phyloP scores from a whole-genome alignment of 768 basidiomycete species.

The Nidula microcarpa region DNA sequence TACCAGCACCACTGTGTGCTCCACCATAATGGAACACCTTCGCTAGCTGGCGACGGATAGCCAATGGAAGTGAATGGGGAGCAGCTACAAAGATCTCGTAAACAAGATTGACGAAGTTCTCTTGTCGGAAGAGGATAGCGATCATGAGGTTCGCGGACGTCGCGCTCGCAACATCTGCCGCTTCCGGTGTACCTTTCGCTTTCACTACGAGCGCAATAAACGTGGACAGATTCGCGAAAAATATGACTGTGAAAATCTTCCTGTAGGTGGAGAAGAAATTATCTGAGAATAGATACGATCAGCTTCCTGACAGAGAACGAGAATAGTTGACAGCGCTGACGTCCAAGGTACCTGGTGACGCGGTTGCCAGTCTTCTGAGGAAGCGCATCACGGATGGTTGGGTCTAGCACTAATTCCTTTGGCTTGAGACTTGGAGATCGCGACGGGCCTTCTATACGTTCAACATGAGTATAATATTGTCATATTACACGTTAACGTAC shows the following conservation, averaged over 20 bases:
- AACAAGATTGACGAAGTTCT: constrained; percentile 51
- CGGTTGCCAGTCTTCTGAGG: constrained; percentile 10
- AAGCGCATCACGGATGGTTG: constrained; percentile 19
- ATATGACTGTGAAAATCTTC: constrained; percentile 51
- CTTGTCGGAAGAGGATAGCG: constrained; percentile 39
- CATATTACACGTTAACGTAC: too few species aligned
- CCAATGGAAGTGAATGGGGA: constrained; percentile 32
- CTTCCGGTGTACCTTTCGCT: constrained; percentile 26
- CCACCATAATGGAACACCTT: constrained; percentile 56
- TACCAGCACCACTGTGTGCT: constrained; percentile 50
- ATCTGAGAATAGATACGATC: constrained; percentile 5
- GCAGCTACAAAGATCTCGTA: constrained; percentile 43
- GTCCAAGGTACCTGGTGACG: constrained; percentile 7
- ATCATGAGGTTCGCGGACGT: constrained; percentile 41
- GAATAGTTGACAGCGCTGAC: constrained; percentile 34
- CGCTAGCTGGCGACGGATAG: constrained; percentile 42
- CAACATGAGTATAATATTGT: too few species aligned
- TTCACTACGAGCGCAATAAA: constrained; percentile 36
- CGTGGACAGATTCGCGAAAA: constrained; percentile 44
- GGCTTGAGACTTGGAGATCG: background rate
- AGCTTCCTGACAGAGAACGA: constrained; percentile 12
- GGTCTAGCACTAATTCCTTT: background rate
- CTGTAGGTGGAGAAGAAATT: constrained; percentile 41
- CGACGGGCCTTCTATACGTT: background rate
- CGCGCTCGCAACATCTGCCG: constrained; percentile 34